phyloP scores from a whole-genome alignment of 768 basidiomycete genomes.

The Dendrothele bispora region DNA sequence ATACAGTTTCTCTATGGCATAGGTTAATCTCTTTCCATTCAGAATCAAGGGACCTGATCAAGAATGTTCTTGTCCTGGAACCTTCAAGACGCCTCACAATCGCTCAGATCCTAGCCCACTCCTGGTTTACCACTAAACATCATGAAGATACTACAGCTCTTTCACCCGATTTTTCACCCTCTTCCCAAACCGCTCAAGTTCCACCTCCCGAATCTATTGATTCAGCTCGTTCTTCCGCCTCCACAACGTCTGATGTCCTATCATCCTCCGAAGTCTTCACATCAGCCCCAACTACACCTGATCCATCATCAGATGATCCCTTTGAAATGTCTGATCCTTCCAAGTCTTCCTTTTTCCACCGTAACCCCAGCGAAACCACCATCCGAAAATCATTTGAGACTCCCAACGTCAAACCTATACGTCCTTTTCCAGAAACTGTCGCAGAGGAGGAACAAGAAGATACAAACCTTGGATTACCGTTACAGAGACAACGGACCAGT shows the following conservation, averaged over 20 bases:
- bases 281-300: constrained; percentile 60
- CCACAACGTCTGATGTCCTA: constrained; percentile 44
- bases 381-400: constrained; percentile 47
- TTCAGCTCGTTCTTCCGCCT: constrained; percentile 44
- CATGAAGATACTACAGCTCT: neutral
- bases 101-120: constrained; percentile 79
- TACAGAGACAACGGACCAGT: constrained; percentile 23
- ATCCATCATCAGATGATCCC: constrained; percentile 44
- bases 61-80: constrained; percentile 75
- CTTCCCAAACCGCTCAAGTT: constrained; percentile 1
- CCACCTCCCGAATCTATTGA: constrained; percentile 20
- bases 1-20: neutral
- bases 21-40: constrained; percentile 13
- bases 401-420: constrained; percentile 32
- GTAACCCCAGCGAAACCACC: constrained; percentile 58
- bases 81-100: constrained; percentile 75
- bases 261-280: constrained; percentile 33
- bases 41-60: constrained; percentile 88
- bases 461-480: constrained; percentile 18
- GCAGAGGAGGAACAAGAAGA: constrained; percentile 47
- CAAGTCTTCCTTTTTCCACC: constrained; percentile 39
- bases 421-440: constrained; percentile 47
- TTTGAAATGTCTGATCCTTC: constrained; percentile 34
- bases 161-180: neutral
- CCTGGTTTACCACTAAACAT: constrained; percentile 69